phyloP scores from a whole-genome alignment of 2,329 filamentous ascomycete species.

The Cytospora leucostoma region DNA sequence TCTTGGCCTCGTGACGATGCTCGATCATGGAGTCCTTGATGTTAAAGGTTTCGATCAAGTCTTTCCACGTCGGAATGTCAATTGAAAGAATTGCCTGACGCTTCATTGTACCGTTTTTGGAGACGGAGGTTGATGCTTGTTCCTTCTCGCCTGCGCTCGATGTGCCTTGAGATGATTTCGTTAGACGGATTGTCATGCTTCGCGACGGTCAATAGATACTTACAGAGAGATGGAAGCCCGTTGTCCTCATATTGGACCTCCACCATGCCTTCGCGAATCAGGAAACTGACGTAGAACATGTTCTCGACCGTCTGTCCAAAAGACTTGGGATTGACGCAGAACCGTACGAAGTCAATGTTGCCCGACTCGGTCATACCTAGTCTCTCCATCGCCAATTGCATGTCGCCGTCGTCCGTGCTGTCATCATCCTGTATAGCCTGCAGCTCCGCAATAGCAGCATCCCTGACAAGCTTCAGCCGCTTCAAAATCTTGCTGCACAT shows the following conservation, averaged over 20 bases:
- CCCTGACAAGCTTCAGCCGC: constrained; percentile 55
- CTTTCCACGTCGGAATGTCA: constrained; percentile 81
- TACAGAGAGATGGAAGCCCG: constrained; percentile 78
- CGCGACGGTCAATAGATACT: constrained; percentile 39
- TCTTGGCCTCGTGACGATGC: constrained; percentile 67
- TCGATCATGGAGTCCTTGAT: constrained; percentile 82
- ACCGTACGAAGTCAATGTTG: constrained; percentile 79
- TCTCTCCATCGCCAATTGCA: constrained; percentile 59
- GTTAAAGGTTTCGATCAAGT: constrained; percentile 73
- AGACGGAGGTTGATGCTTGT: constrained; percentile 46
- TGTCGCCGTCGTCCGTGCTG: constrained; percentile 49
- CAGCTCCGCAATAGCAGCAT: constrained; percentile 49
- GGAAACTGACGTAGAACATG: constrained; percentile 92
- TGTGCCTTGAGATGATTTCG: not conserved
- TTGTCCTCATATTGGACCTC: constrained; percentile 72
- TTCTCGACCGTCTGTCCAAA: constrained; percentile 97
- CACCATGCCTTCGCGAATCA: constrained; percentile 83
- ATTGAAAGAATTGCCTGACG: constrained; percentile 88
- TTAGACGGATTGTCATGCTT: not conserved
- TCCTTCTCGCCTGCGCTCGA: constrained; percentile 32
- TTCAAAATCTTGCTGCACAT: constrained; percentile 76
- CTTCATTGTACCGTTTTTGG: constrained; percentile 58
- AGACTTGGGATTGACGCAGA: constrained; percentile 84
- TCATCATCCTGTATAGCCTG: constrained; percentile 45
- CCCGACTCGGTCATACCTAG: constrained; percentile 67